Percentiles rank a stretch among this genome's conserved stretches.
Evolutionary conservation across 345 rosid species (phyloP).

Genomic region (Salix brachista): DNA sequence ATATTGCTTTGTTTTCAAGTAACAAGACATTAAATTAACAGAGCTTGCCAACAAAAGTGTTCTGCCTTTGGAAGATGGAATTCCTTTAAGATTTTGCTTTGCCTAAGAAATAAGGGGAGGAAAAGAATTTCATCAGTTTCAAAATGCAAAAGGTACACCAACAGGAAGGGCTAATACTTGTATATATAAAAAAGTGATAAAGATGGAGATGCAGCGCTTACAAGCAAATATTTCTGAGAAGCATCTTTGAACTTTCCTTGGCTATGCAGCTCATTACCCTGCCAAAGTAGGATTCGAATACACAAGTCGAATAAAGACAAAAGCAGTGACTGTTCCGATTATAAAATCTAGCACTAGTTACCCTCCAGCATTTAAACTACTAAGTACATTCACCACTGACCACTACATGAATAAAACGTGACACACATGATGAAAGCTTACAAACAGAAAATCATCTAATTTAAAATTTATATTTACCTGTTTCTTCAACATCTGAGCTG

Average conservation of each 20-base stretch:
- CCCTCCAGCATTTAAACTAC: neutral
- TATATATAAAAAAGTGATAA: neutral
- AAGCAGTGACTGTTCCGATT: neutral
- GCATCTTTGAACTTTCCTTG: constrained; percentile 72
- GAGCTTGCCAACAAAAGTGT: constrained; percentile 74
- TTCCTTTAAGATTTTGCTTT: constrained; percentile 68
- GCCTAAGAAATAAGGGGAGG: constrained; percentile 50
- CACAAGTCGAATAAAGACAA: neutral
- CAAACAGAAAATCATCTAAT: neutral
- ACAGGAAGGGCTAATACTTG: neutral
- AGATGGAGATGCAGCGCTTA: constrained; percentile 32
- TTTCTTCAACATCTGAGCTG: constrained; percentile 79
- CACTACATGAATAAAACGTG: neutral
- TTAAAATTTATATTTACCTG: constrained; percentile 41
- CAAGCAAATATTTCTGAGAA: constrained; percentile 71
- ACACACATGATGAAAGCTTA: neutral
- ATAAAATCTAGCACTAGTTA: neutral
- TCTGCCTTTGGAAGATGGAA: constrained; percentile 55
- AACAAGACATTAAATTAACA: constrained; percentile 94
- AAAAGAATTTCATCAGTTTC: constrained; percentile 4
- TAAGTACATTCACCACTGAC: neutral
- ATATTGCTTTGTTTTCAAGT: constrained; percentile 68
- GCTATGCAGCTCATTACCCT: constrained; percentile 92
- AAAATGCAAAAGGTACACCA: neutral
- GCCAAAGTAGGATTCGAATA: constrained; percentile 13